These are phyloP conservation scores for Saxophila tyrrhenica DNA, from an alignment of 495 filamentous ascomycete genomes.

Conservation along the genomic window DNA sequence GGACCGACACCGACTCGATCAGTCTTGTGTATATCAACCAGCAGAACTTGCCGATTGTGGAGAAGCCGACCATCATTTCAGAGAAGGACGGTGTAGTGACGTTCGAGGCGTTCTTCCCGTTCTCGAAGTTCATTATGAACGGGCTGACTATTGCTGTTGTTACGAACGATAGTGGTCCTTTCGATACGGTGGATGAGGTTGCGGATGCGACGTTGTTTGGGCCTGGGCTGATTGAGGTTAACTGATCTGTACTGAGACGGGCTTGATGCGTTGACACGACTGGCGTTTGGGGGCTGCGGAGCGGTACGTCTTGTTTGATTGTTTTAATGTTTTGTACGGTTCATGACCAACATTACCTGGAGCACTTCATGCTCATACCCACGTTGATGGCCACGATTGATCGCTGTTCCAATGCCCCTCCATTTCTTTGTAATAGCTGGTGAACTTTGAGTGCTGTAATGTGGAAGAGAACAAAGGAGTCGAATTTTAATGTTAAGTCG, in stretches of 20 bases:
- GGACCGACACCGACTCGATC: neutral
- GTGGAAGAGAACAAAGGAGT: too few species aligned
- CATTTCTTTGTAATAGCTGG: too few species aligned
- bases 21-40: slow-evolving; percentile 17
- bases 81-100: slow-evolving; percentile 1
- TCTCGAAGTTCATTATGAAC: slow-evolving; percentile 3
- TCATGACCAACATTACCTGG: too few species aligned
- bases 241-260: slow-evolving; percentile 2
- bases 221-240: slow-evolving; percentile 22
- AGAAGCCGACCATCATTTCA: slow-evolving; percentile 1
- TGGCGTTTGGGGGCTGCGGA: too few species aligned
- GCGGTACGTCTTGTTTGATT: too few species aligned
- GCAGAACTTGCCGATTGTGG: slow-evolving; percentile 17
- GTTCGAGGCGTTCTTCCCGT: slow-evolving; percentile 13
- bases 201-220: slow-evolving; percentile 15
- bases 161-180: neutral
- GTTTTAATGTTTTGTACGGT: too few species aligned
- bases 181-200: slow-evolving; percentile 11
- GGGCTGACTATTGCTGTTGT: slow-evolving; percentile 19
- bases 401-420: too few species aligned
- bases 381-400: too few species aligned
- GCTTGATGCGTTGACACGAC: too few species aligned
- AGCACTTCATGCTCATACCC: too few species aligned
- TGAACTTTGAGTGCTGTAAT: too few species aligned
- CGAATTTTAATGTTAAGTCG: too few species aligned